Evolutionary conservation across 129 eudicot species (phyloP).

Genomic region (Scalesia atractyloides): DNA sequence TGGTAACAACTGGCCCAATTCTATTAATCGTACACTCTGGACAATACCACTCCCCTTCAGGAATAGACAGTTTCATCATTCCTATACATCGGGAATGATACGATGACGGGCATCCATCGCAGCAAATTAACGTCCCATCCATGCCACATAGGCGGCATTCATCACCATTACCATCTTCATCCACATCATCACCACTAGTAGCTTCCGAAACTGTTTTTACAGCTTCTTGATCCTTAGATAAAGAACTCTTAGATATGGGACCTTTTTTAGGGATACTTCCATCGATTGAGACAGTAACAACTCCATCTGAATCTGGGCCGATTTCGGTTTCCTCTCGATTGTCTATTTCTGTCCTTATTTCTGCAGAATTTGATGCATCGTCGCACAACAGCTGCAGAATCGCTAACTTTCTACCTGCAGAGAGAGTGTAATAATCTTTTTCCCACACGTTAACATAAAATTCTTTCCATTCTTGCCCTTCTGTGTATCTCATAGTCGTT

Average conservation of each 20-base stretch:
- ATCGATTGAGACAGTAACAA: constrained; percentile 21
- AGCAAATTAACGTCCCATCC: constrained; percentile 94
- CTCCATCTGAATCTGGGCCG: constrained; percentile 59
- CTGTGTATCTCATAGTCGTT: constrained; percentile 62
- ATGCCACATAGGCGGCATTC: constrained; percentile 96
- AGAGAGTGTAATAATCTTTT: constrained; percentile 72
- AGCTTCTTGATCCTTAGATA: constrained; percentile 48
- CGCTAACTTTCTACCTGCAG: constrained; percentile 65
- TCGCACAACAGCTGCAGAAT: constrained; percentile 86
- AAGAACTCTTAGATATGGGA: constrained; percentile 49
- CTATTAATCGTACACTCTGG: constrained; percentile 77
- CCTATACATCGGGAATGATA: constrained; percentile 97
- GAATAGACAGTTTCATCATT: constrained; percentile 63
- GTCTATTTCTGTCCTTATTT: constrained; percentile 83
- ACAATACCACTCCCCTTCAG: constrained; percentile 89
- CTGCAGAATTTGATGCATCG: constrained; percentile 71
- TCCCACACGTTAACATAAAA: constrained; percentile 56
- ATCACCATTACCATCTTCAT: constrained; percentile 81
- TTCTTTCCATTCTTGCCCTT: constrained; percentile 78
- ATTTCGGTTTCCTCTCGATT: constrained; percentile 72
- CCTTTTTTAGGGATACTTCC: constrained; percentile 55
- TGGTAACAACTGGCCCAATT: constrained; percentile 53
- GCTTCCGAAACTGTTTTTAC: constrained; percentile 35
- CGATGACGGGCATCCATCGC: constrained; percentile 98
- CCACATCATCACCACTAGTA: constrained; percentile 40